Evolutionary conservation across 1,284 basidiomycete species (phyloP), one percentile per base, ranked within the genome.

Genomic region (Cystobasidium sp.): DNA sequence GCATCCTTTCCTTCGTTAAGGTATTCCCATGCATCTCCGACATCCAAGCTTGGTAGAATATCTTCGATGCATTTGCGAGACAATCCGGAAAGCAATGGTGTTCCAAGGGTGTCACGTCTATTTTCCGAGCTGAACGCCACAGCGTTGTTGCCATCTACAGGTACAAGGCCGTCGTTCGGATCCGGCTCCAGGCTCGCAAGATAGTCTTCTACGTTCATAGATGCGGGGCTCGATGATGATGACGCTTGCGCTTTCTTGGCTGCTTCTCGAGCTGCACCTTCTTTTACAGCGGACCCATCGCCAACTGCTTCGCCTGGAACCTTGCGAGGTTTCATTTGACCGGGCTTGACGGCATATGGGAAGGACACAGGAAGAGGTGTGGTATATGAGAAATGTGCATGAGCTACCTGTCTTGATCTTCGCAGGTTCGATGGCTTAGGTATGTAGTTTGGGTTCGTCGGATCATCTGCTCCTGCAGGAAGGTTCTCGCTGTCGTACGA

Each of bases 331-430:
- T 76, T 77, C 24, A 78, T 76, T 12, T 76, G 37, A 39, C 76
- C 78, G 44, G 78, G 61, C 7, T 84, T 83, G 12, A 97, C 88
- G 41, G 89, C 86, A 82, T 92, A 94, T 0, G 96, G 96, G 83
- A 97, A 98, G 6, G 89, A 85, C 0, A 91, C 79, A 6, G 93
- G 92, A 72, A 93, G 87, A 0, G 96, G 94, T 0, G 90, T 86
- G 59, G 93, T 89, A 80, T 90, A 89, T 12, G 92, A 89, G 85
- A 92, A 97, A 80, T 93, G 91, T 31, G 88, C 78, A 14, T 72
- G 63, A 3, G 68, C 37, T 8, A 79, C 70, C 56, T 74, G 75
- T 6, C 79, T 18, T 3, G 75, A 75, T 22, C 79, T 68, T 9
- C 79, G 41, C 6, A 78, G 64, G 75, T 78, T 79, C 8, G 74